Evolutionary conservation across 768 basidiomycete genomes (phyloP), one percentile per base, ranked within the genome.

Genomic region (Tephrocybe sp.): DNA sequence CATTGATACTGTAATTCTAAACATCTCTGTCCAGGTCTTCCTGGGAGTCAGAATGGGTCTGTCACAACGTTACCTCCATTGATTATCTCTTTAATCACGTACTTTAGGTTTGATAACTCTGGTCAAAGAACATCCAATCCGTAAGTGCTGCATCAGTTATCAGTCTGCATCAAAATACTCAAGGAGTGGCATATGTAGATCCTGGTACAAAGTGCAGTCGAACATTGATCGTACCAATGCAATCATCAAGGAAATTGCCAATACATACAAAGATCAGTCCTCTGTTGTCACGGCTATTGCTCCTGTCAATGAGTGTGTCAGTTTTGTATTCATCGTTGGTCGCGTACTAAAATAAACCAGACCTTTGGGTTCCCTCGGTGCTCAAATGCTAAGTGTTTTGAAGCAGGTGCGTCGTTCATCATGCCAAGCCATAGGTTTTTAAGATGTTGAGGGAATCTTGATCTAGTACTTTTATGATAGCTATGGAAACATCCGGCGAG

Each of bases 11-110:
- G 21, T 39, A 24, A 21, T 38, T 27, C 24, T 43, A 41, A 39
- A 7, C 5, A 49, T 46, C 46, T 35, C 28, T 45, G 61, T n/a
- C n/a, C 47, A 73, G 80, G 80, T 48, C 90, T 82, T 25, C 89
- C 92, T 1, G 92, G 92, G 13, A 88, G 86, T 63, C 89, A 93
- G 66, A 90, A 91, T 55, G 88, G 83, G 87, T 86, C 49, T 39
- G 76, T 65, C 26, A 16, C 9, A 24, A 9, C 30, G 7, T 44
- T 19, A 40, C 48, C 3, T n/a, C 37, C 21, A 15, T 27, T 26
- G 27, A 47, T 22, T 45, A 37, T 26, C 31, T 34, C 22, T 9
- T 47, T 46, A 50, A 50, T 49, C 36, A 19, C 15, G 13, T 41
- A 43, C 45, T 49, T 44, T 59, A 89, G 89, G 18, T 92, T 81